Percentiles rank a stretch among this genome's conserved stretches.
These are phyloP conservation scores for Cyberlindnera japonica DNA, from an alignment of 805 yeast species.

Conservation along the genomic window DNA sequence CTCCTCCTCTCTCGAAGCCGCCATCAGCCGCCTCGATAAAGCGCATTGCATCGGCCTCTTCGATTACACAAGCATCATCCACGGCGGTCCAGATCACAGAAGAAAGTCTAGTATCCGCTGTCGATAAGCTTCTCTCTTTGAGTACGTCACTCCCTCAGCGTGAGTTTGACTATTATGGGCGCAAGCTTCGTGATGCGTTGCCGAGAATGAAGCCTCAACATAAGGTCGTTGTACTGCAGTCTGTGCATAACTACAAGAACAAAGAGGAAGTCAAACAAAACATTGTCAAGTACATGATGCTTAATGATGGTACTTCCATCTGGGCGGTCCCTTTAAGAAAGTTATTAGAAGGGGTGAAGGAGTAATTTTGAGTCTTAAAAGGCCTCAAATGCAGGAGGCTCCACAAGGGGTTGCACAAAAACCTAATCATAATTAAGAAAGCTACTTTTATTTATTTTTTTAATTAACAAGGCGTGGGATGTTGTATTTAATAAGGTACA, in stretches of 20 bases:
- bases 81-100: conserved; percentile 5
- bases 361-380: not conserved
- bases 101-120: conserved; percentile 20
- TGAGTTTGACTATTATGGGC: conserved; percentile 42
- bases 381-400: not conserved
- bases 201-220: conserved; percentile 28
- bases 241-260: conserved; percentile 25
- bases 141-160: conserved; percentile 35
- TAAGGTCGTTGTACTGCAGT: conserved; percentile 25
- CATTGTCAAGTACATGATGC: conserved; percentile 51
- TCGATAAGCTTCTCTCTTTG: conserved; percentile 26
- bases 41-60: conserved; percentile 1
- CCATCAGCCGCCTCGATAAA: conserved; percentile 2
- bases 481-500: conserved; percentile 9
- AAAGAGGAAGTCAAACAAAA: conserved; percentile 31
- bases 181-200: conserved; percentile 35
- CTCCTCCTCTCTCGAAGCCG: conserved; percentile 6
- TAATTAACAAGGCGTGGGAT: not conserved
- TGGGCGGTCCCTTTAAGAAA: conserved; percentile 72
- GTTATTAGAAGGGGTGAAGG: conserved; percentile 37
- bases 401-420: too few species aligned
- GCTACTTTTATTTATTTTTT: not conserved
- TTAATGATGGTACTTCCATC: conserved; percentile 49
- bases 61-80: not conserved
- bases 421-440: too few species aligned